phyloP scores from a whole-genome alignment of 2,329 filamentous ascomycete species.

The Scorias spongiosa region DNA sequence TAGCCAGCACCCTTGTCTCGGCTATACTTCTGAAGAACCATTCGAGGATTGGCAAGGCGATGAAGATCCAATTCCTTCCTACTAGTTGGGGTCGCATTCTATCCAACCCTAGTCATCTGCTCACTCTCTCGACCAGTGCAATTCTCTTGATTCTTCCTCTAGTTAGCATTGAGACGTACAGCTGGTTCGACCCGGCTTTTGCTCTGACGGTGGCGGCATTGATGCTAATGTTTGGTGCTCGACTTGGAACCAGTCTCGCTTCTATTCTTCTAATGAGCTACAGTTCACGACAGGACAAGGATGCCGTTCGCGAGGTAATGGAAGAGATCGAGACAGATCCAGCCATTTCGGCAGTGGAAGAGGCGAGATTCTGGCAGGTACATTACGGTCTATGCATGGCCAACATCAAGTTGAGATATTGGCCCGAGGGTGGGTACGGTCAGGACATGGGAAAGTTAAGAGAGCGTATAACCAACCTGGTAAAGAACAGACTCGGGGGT shows the following conservation, averaged over 20 bases:
- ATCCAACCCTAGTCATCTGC: conserved; percentile 86
- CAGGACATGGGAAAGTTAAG: conserved; percentile 57
- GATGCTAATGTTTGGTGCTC: conserved; percentile 78
- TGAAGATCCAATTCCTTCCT: conserved; percentile 64
- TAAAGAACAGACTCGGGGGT: conserved; percentile 75
- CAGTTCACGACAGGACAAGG: conserved; percentile 23
- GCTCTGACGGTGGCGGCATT: conserved; percentile 67
- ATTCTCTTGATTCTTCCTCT: conserved; percentile 70
- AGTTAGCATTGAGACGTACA: conserved; percentile 64
- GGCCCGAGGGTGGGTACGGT: conserved; percentile 40
- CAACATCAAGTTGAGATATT: conserved; percentile 67
- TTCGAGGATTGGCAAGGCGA: conserved; percentile 77
- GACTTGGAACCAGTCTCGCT: conserved; percentile 71
- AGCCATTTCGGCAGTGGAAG: conserved; percentile 61
- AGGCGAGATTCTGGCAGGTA: conserved; percentile 96
- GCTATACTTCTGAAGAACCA: conserved; percentile 83
- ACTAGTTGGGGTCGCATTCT: conserved; percentile 71
- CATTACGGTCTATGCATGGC: conserved; percentile 96
- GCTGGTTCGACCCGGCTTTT: conserved; percentile 69
- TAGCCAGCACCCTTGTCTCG: conserved; percentile 68
- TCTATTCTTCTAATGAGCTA: conserved; percentile 96
- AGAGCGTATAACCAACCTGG: conserved; percentile 58
- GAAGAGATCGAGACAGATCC: conserved; percentile 72
- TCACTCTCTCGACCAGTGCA: conserved; percentile 75
- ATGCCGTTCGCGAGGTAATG: conserved; percentile 57